These are phyloP conservation scores for Onygenales sp. DNA, from an alignment of 2,329 filamentous ascomycete genomes.

Conservation along the genomic window DNA sequence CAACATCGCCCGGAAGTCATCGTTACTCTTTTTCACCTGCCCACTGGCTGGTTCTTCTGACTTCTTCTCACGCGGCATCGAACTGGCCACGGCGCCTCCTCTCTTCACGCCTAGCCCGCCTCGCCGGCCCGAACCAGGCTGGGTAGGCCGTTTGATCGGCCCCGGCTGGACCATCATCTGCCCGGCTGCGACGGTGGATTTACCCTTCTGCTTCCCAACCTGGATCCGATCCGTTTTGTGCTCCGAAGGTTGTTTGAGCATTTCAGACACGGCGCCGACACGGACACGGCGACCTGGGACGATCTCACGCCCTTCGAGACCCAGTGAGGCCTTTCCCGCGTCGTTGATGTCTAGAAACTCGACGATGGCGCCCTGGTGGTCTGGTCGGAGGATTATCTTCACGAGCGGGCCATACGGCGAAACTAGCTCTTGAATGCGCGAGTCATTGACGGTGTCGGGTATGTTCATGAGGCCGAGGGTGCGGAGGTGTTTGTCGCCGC, in stretches of 20 bases:
- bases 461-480: slow-evolving; percentile 77
- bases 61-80: slow-evolving; percentile 9
- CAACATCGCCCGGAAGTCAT: slow-evolving; percentile 48
- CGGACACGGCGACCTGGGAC: slow-evolving; percentile 31
- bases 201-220: slow-evolving; percentile 30
- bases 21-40: slow-evolving; percentile 43
- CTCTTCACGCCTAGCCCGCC: slow-evolving; percentile 43
- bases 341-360: slow-evolving; percentile 64
- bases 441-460: slow-evolving; percentile 86
- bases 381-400: slow-evolving; percentile 69
- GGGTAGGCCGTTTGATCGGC: slow-evolving; percentile 37
- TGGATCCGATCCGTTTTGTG: slow-evolving; percentile 31
- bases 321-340: slow-evolving; percentile 51
- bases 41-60: neutral
- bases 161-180: slow-evolving; percentile 21
- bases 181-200: slow-evolving; percentile 23
- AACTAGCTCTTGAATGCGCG: slow-evolving; percentile 64
- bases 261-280: slow-evolving; percentile 44
- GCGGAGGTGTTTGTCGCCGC: slow-evolving; percentile 46
- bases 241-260: slow-evolving; percentile 35
- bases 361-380: slow-evolving; percentile 75
- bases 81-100: slow-evolving; percentile 14
- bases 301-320: slow-evolving; percentile 39
- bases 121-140: slow-evolving; percentile 35
- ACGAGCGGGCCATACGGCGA: slow-evolving; percentile 61